Base-by-base conservation (phyloP, 2,329 filamentous ascomycete genomes). In the Bipolaris bicolor region DNA sequence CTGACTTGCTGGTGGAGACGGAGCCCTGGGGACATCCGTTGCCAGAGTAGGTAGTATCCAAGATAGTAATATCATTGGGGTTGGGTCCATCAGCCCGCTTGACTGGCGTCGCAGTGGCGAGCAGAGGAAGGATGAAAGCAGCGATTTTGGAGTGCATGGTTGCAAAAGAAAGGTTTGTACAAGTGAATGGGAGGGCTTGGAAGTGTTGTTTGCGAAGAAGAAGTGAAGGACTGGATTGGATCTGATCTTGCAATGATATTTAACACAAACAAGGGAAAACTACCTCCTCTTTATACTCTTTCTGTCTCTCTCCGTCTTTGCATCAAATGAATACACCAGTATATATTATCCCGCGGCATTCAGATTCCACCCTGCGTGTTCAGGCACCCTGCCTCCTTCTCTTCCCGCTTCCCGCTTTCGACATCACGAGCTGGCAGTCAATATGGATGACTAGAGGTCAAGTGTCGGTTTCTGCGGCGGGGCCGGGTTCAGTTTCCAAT, bases 1-100 rank as follows among this genome's bases (percentile, higher is more conserved):
- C 57, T 2, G 72, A 73, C 24, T 65, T 70, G 47, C 59, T 69
- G 37, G 69, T 72, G 0, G 70, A 73, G 16, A 75, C 71, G 41
- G 70, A 69, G 36, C 71, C 72, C 53, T 75, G 72, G 40, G 71
- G 72, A 50, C 71, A 75, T 16, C 72, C 72, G 47, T 71, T 75
- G 31, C 72, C 72, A 24, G 69, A 72, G 64, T 75, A 75, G 40
- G 66, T 52, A 52, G 58, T 69, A 57, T 69, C 67, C 18, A 68
- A 29, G 46, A 75, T 74, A 45, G 67, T 70, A 57, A 73, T 74
- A 33, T 67, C 66, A 16, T 47, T 39, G 34, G 67, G 64, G 52
- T 64, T 56, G 11, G 68, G 67, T 26, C 60, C 65, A 33, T 46
- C 37, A 6, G 57, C 51, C 6, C 69, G 69, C 5, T 66, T 66